Base-by-base conservation (phyloP, 1,284 basidiomycete species). In the Trametes versicolor region DNA sequence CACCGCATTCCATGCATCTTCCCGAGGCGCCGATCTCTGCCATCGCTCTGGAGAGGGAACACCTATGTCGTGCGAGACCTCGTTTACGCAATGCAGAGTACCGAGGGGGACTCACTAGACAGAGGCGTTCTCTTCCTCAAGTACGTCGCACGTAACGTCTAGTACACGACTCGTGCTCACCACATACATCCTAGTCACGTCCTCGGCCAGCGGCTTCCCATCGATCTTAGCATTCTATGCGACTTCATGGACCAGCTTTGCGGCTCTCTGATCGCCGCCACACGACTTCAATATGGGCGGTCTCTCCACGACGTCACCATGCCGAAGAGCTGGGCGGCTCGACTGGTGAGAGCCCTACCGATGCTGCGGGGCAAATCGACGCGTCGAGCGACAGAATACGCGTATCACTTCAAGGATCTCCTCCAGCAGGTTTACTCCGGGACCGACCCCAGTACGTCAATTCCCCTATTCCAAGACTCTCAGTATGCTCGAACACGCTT, bases 251-350 rank as follows among this genome's bases (percentile, higher is more conserved):
- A 88, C 49, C 72, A 76, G 23, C 68, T 86, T 0, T 77, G 80
- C 41, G 75, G 76, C 2, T 77, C 77, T 8, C 70, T 80, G 19
- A 72, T 82, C 9, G 57, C 86, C 0, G 72, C 79, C 2, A 72
- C 69, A 58, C 75, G 73, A n/a, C 61, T 75, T 34, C 65, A 72
- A 17, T 6, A 45, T 0, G 37, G 41, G 1, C 66, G 64, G 0
- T 72, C 70, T 15, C 71, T 85, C 0, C 81, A 87, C 57, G 77
- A 78, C 12, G 66, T 84, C 21, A 80, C 80, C 2, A 76, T 88
- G 23, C 86, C 85, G 0, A 78, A 80, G n/a, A 81, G 79, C 57
- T 87, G 85, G 85, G 63, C 86, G 13, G 59, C 76, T 4, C 71
- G 70, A 4, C 68, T 78, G 4, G 65, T 76, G 5, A 27, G 43